These are phyloP conservation scores for Cadophora sp. DNA, from an alignment of 2,329 filamentous ascomycete species.

Conservation along the genomic window DNA sequence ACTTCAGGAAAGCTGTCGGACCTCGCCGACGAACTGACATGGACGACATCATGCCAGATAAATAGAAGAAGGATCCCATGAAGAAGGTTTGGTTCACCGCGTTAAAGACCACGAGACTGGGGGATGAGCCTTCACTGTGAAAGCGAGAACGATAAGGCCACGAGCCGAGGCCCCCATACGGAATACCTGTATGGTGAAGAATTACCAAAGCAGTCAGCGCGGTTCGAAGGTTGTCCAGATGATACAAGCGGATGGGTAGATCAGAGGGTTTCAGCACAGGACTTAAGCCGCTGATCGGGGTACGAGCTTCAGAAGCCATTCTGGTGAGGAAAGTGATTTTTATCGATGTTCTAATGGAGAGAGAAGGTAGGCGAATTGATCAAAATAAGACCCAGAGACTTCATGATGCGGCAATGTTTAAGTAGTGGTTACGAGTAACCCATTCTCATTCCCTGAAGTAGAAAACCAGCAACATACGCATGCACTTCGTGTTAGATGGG, in stretches of 20 bases:
- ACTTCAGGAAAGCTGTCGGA: not conserved
- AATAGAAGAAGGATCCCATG: not conserved
- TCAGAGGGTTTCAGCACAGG: not conserved
- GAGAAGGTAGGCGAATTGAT: too few species aligned
- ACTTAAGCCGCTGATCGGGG: not conserved
- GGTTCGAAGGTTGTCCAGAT: not conserved
- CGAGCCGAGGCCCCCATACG: not conserved
- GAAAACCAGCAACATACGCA: too few species aligned
- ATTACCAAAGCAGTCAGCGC: not conserved
- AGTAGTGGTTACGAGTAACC: too few species aligned
- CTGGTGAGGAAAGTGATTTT: too few species aligned
- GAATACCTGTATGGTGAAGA: not conserved
- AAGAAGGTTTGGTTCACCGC: not conserved
- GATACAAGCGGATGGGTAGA: not conserved
- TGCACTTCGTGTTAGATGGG: too few species aligned
- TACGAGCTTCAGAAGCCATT: not conserved
- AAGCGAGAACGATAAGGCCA: not conserved
- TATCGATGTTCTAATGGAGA: too few species aligned
- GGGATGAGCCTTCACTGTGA: not conserved
- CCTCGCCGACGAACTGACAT: not conserved
- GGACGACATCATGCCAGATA: not conserved
- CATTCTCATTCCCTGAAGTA: too few species aligned
- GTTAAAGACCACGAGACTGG: not conserved
- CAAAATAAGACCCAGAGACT: too few species aligned
- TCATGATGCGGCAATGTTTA: too few species aligned